phyloP scores from a whole-genome alignment of 2,329 filamentous ascomycete genomes.

The Diaporthe citriasiana region DNA sequence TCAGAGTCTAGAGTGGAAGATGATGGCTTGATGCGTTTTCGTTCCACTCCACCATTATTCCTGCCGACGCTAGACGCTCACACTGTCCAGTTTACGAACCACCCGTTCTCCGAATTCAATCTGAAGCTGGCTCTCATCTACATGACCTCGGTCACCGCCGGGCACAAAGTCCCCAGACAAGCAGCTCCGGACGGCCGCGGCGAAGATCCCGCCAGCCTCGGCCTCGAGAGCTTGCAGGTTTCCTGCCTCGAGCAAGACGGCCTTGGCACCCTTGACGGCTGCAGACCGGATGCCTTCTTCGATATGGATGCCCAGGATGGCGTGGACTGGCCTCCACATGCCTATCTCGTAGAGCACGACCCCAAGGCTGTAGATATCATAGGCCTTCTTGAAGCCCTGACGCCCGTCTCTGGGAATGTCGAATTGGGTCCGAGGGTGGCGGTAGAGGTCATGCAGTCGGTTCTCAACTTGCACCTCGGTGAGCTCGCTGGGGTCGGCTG shows the following conservation, averaged over 20 bases:
- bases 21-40: too few relatives aligned
- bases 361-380: conserved; percentile 65
- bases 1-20: too few relatives aligned
- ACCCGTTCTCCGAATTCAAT: conserved; percentile 34
- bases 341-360: conserved; percentile 65
- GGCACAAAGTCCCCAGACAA: conserved; percentile 35
- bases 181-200: conserved; percentile 34
- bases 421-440: conserved; percentile 54
- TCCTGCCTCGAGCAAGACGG: conserved; percentile 13
- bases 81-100: conserved; percentile 29
- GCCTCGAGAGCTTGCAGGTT: conserved; percentile 32
- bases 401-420: conserved; percentile 45
- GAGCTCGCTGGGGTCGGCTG: conserved; percentile 51
- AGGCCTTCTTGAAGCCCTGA: conserved; percentile 51
- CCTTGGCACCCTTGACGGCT: conserved; percentile 1
- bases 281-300: not conserved
- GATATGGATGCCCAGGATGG: conserved; percentile 48
- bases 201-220: conserved; percentile 31
- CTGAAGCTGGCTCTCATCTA: conserved; percentile 31
- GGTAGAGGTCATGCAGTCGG: conserved; percentile 58
- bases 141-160: not conserved
- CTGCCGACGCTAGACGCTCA: not conserved
- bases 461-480: conserved; percentile 57
- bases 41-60: not conserved
- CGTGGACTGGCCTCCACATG: conserved; percentile 61